Evolutionary conservation across 2,329 filamentous ascomycete genomes (phyloP), one percentile per base, ranked within the genome.

Genomic region (Endothia cerciana): DNA sequence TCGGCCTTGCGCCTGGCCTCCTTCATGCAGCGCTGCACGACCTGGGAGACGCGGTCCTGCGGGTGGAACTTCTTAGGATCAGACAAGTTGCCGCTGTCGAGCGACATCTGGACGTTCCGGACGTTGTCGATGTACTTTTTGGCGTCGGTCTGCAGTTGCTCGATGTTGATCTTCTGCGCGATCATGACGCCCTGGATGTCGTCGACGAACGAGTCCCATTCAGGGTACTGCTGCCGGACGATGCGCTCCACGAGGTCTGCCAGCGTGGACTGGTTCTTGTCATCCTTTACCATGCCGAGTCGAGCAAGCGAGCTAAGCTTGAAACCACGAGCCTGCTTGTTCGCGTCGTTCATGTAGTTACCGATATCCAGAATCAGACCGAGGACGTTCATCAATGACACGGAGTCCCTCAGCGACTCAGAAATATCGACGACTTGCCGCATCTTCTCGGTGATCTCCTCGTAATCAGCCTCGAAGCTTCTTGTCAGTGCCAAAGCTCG

Each of bases 311-410:
- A 97, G 74, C 93, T 95, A 17, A 99, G 87, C 82, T 99, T 99
- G 89, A 99, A 99, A 69, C 95, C 95, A 65, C 91, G 92, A 4
- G 95, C 95, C 80, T 98, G 95, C 81, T 99, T 99, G 81, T 97
- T 98, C 64, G 94, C 91, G 76, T 98, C 95, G 82, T 99, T 99
- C 95, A 99, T 99, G 84, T 97, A 99, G 79, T 99, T 99, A 78
- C 95, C 95, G 74, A 99, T 97, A 77, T 97, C 94, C 73, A 99
- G 83, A 78, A 99, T 99, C 69, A 98, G 85, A 66, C 94, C 94
- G 65, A 99, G 87, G 57, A 99, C 93, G 71, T 97, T 97, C 90
- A 98, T 97, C 73, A 99, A 81, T 33, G 93, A 91, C 33, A 97
- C 93, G 1, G 94, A 97, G 75, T 97, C 93, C 58, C 94, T 88